Base-by-base conservation (phyloP, 148 eudicot genomes). In the Pharnaceum exiguum region DNA sequence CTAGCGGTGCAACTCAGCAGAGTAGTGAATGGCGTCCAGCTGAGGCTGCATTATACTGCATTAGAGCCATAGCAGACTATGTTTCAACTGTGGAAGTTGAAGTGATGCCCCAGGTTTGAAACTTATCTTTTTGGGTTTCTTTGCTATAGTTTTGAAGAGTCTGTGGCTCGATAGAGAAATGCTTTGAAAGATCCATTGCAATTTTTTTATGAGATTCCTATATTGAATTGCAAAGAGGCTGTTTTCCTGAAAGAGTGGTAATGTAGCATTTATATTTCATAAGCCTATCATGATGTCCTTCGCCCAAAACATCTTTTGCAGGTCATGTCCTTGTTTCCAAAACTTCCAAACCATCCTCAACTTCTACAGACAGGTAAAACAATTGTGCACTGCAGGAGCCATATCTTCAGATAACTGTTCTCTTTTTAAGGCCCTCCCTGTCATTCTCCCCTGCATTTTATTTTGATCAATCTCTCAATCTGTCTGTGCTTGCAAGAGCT, bases 11-110 rank as follows among this genome's bases (percentile, higher is more conserved):
- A 70, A 86, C 83, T 60, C 73, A 65, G 66, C 77, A 82, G 59
- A 61, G 36, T 36, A 57, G 60, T 55, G 78, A 78, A 51, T 94
- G 99, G 96, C 85, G 76, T 66, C 80, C 89, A 23, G 91, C 84
- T 49, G 99, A 94, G 80, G 99, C 96, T 65, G 87, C 91, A 50
- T 68, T 94, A 54, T 94, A 94, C 74, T 86, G 99, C 67, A 89
- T 94, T 24, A 69, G 89, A 63, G 96, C 99, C 5, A 78, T 94
- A 75, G 82, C 99, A 46, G 99, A 89, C 55, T 77, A 70, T 68
- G 95, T 94, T 53, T 75, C 96, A 22, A 63, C 38, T 56, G 40
- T 63, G 45, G 99, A 94, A 59, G 85, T 77, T 42, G 96, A 94
- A 71, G 73, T 94, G 60, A 84, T 89, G 95, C 96, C 99, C 57